Evolutionary conservation across 257 asterid species (phyloP), one percentile per base, ranked within the genome.

Genomic region (Solanum gracilifrons): DNA sequence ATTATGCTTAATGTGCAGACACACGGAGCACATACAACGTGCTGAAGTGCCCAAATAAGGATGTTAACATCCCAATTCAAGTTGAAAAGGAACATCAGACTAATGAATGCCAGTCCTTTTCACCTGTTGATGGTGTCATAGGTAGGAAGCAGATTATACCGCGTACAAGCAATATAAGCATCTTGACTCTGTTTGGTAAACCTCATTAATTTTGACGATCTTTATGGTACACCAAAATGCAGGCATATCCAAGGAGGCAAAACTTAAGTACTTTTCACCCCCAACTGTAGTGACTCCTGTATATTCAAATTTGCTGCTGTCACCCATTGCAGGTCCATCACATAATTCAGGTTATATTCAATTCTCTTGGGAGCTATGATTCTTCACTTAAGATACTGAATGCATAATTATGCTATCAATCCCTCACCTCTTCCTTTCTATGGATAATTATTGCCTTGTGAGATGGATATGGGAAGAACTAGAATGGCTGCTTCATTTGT

Each of bases 291-390:
- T 83, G 87, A 89, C 93, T 55, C 93, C 95, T 46, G 83, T 83
- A 83, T 89, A 89, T 71, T 90, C 82, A 88, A 87, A 88, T 90
- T 88, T 87, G 74, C 66, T 58, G 83, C 58, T 89, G 32, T 89
- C 94, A 58, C 90, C 89, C 6, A 72, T 51, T 87, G 62, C 88
- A 41, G 89, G 88, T 72, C 88, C 88, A 72, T 83, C 93, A 79
- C 87, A 66, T 25, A 80, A 86, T 84, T 79, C 92, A 90, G 96
- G 95, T 94, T 87, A 74, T 46, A 83, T 85, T 91, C 73, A 72
- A 39, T 84, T 62, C 74, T 85, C 85, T 88, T 76, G 9, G 33
- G 35, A 18, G 39, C 27, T 9, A 36, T 37, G 82, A 60, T 87
- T 60, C 74, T 58, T 64, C 48, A 4, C 85, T 60, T 51, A 25